These are phyloP conservation scores for Orobanche coerulescens DNA, from an alignment of 257 asterid species.

Conservation along the genomic window DNA sequence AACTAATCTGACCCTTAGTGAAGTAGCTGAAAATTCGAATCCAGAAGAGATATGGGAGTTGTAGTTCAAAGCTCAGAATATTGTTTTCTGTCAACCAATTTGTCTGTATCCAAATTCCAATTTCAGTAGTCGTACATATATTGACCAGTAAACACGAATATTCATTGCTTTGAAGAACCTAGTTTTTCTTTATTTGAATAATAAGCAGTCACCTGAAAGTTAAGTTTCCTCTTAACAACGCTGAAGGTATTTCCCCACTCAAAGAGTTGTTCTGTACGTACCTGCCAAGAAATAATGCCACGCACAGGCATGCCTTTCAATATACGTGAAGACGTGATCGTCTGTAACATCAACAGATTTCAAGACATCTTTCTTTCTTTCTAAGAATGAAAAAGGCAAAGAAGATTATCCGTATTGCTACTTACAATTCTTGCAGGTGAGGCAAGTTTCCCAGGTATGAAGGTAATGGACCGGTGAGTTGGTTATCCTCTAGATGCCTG, in stretches of 20 bases:
- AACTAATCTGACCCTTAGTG: background rate
- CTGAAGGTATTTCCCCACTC: conserved; percentile 64
- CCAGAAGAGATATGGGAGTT: too few relatives aligned
- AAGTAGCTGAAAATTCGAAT: background rate
- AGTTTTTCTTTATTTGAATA: background rate
- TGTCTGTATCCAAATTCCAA: too few relatives aligned
- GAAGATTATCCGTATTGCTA: conserved; percentile 16
- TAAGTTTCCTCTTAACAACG: conserved; percentile 53
- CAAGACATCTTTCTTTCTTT: too few relatives aligned
- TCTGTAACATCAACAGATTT: background rate
- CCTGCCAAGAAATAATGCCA: conserved; percentile 37
- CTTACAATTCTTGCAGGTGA: conserved; percentile 66
- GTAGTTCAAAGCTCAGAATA: too few relatives aligned
- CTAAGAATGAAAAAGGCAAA: background rate
- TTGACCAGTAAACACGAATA: background rate
- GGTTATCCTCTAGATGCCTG: conserved; percentile 94
- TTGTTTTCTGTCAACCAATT: too few relatives aligned
- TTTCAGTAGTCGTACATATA: background rate
- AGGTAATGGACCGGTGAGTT: conserved; percentile 63
- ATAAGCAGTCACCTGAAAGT: conserved; percentile 49
- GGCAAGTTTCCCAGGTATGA: conserved; percentile 67
- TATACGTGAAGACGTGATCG: background rate
- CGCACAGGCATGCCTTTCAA: conserved; percentile 11
- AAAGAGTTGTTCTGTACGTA: conserved; percentile 74
- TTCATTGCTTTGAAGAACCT: background rate